Base-by-base conservation (phyloP, 2,329 filamentous ascomycete genomes). In the Aspergillus amoenus region DNA sequence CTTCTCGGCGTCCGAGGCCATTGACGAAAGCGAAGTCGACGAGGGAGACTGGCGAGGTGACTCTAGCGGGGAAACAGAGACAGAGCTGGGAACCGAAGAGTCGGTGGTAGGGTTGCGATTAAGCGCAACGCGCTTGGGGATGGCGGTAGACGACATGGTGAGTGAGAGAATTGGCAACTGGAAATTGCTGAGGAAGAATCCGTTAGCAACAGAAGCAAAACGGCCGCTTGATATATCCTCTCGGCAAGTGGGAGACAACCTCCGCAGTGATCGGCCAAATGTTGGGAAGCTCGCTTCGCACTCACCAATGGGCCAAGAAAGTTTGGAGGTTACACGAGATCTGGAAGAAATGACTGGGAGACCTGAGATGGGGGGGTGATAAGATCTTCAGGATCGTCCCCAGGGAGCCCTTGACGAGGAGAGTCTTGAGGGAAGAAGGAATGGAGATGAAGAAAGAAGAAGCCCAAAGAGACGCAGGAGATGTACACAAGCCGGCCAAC, bases 11-110 rank as follows among this genome's bases (percentile, higher is more conserved):
- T 86, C 83, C 11, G 90, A 93, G 56, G 85, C 88, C 73, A 97
- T 82, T 24, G 94, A 97, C 11, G 93, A 97, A 61, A 97, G 84
- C 3, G 94, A 97, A 3, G 93, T 96, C 40, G 90, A 90, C 7
- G 94, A 97, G 46, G 84, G 81, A 24, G 93, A 88, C 42, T 81
- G 81, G 51, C 78, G 79, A 47, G 85, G 85, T 58, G 84, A 86
- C 64, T 86, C 84, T 61, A 78, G 72, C 37, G 84, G 84, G 22
- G 84, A 85, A 58, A 76, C 77, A 40, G 79, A 76, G 58, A 77
- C 75, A 5, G 84, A 86, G 69, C 77, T 82, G 62, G 77, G 75
- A 41, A 78, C 72, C 18, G 84, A 86, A 32, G 82, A 84, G 56
- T 84, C 81, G 59, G 79, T 73, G 58, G 83, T 81, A 60, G 75